Conservation (phyloP, 2,329 filamentous ascomycete species). For the Fusarium sterilihyphosum region DNA sequence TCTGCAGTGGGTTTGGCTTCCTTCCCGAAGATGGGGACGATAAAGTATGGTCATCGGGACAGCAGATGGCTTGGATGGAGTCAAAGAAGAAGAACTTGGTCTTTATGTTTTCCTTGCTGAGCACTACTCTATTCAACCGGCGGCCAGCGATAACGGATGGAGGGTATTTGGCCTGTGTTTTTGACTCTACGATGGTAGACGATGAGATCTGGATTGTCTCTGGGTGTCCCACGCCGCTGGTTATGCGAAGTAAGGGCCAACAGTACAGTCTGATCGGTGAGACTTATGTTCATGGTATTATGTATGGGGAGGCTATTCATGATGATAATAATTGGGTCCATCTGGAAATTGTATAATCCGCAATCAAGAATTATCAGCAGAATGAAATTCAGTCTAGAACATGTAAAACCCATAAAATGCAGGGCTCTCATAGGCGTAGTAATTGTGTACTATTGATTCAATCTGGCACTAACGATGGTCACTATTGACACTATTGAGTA, state of each 20-base stretch:
- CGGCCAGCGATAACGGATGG: not conserved
- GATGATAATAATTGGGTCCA: not conserved
- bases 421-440: not conserved
- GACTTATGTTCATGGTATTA: not conserved
- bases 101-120: not conserved
- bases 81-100: not conserved
- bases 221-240: not conserved
- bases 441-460: not conserved
- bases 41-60: not conserved
- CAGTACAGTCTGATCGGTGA: not conserved
- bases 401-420: not conserved
- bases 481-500: not conserved
- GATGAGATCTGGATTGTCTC: not conserved
- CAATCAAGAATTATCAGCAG: not conserved
- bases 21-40: not conserved
- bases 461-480: fast-evolving
- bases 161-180: not conserved
- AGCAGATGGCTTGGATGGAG: not conserved
- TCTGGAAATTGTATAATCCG: not conserved
- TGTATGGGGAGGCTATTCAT: not conserved
- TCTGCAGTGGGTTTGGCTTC: not conserved
- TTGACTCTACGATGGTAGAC: not conserved
- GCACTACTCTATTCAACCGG: not conserved
- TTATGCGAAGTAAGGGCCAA: not conserved
- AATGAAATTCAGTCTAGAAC: not conserved